Percentiles rank a stretch among this genome's conserved stretches.
These are phyloP conservation scores for Taphrina deformans DNA, from an alignment of 1,139 yeast species.

Conservation along the genomic window DNA sequence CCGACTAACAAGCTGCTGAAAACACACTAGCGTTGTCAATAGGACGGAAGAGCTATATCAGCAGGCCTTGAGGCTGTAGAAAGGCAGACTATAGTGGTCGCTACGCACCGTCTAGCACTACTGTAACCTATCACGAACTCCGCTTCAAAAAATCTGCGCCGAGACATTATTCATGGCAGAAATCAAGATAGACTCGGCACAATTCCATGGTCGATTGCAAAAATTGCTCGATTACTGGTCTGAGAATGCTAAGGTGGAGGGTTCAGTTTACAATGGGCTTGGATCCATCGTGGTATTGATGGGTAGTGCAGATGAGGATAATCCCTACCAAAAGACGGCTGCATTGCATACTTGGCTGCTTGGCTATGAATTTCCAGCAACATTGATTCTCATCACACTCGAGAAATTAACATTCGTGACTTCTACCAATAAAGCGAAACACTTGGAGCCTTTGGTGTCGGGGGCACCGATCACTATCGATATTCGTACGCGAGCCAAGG, in stretches of 20 bases:
- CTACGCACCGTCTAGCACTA: no score
- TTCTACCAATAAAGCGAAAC: conserved; percentile 55
- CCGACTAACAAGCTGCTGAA: no score
- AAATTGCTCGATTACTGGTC: conserved; percentile 30
- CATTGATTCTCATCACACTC: conserved; percentile 66
- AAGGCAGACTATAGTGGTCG: no score
- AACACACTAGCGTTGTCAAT: no score
- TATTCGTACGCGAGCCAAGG: conserved; percentile 79
- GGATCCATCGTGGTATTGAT: conserved; percentile 65
- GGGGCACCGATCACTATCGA: conserved; percentile 51
- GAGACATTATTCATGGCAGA: conserved; percentile 29
- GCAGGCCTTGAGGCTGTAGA: no score
- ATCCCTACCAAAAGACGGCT: conserved; percentile 87
- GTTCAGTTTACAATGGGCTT: conserved; percentile 51
- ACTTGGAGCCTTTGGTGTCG: conserved; percentile 6
- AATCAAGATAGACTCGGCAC: conserved; percentile 20
- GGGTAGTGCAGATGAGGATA: conserved; percentile 82
- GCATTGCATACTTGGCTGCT: conserved; percentile 87
- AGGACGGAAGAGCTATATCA: no score
- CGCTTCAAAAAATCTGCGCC: no score
- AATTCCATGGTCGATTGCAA: conserved; percentile 25
- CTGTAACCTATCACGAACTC: no score
- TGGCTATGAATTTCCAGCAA: conserved; percentile 94
- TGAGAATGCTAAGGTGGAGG: neutral
- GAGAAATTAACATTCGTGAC: conserved; percentile 69